Base-by-base conservation (phyloP, 306 rosid genomes). In the Canavalia gladiata region DNA sequence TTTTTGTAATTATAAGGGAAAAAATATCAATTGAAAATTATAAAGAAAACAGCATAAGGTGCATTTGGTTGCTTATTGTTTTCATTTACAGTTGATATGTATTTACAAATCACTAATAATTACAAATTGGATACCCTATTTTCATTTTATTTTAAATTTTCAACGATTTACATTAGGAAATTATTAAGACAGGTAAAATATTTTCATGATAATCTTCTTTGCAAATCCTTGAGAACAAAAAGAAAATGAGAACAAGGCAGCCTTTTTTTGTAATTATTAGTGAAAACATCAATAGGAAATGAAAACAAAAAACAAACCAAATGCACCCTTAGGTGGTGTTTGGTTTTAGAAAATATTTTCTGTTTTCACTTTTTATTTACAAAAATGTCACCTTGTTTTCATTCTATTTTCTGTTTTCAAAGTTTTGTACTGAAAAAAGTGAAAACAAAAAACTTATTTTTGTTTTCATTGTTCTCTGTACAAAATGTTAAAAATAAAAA, bases 251-350 rank as follows among this genome's bases (percentile, higher is more conserved):
- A 52, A 41, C 9, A 37, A 39, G 1, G 31, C 11, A 42, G 51
- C 29, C 5, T 51, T 4, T 52, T 34, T 55, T 55, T 18, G 25
- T 18, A 18, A 18, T 49, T 49, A 1, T 49, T 11, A 49, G n/a
- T 49, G 39, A 70, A 70, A 70, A 31, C 49, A 72, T 37, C 37
- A 54, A 39, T 3, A 0, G 25, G 13, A 56, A 74, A 74, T 74
- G 28, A 56, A 75, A 59, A 30, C 31, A 42, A 57, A 56, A 34
- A 33, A 47, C 9, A 68, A 59, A 43, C 37, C 35, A 56, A 69
- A 79, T 68, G 71, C 52, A 69, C 7, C 37, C 30, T 13, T 47
- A 45, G 68, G 25, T 18, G 25, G 25, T 18, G 25, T 18, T 18
- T 18, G 25, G 25, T 18, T 18, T 18, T 18, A 18, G 25, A 18